Conservation (phyloP, 768 basidiomycete species). For the Symmetrospora coprosmae region DNA sequence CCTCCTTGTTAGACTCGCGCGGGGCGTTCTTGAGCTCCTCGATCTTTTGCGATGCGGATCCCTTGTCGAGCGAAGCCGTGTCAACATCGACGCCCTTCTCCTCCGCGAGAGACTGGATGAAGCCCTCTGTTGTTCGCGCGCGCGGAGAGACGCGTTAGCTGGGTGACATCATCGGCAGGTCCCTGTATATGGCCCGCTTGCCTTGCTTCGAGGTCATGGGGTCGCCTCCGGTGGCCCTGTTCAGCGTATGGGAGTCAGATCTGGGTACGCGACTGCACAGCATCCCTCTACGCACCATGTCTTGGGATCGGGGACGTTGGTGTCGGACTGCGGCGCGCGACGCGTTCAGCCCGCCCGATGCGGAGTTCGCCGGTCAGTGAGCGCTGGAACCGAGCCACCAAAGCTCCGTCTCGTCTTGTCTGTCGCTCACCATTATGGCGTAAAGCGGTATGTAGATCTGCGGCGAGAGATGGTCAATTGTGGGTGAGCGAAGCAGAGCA, state of each 20-base stretch:
- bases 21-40: conserved; percentile 13
- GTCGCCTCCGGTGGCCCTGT: conserved; percentile 21
- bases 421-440: too few relatives aligned
- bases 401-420: too few relatives aligned
- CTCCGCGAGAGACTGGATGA: conserved; percentile 11
- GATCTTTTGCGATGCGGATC: conserved; percentile 8
- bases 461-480: too few relatives aligned
- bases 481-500: too few relatives aligned
- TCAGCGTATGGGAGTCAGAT: neutral
- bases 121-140: neutral
- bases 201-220: conserved; percentile 19
- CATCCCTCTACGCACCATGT: neutral
- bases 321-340: too few relatives aligned
- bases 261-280: neutral
- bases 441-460: too few relatives aligned
- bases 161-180: neutral
- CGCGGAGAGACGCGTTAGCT: neutral
- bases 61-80: conserved; percentile 21
- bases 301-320: conserved; percentile 9
- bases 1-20: neutral
- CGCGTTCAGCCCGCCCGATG: too few relatives aligned
- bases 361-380: too few relatives aligned
- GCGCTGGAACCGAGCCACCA: too few relatives aligned
- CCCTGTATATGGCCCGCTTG: neutral
- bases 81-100: conserved; percentile 18